A percentile compares a stretch with the other conserved stretches of the same genome.
phyloP scores from a whole-genome alignment of 805 yeast species.

The Suhomyces prunicola region DNA sequence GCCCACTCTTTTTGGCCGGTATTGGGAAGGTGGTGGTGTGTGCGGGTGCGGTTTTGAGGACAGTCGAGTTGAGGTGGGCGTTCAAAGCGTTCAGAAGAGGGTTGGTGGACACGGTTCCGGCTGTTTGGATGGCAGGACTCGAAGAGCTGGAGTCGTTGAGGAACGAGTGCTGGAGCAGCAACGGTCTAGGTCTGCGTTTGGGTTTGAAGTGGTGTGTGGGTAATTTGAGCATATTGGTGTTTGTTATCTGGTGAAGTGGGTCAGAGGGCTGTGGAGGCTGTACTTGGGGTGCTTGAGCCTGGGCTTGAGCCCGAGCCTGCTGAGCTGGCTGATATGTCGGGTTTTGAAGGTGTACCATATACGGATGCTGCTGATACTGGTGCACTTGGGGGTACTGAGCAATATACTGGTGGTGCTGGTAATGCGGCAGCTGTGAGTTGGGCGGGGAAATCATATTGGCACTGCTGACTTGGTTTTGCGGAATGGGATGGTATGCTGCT shows the following conservation, averaged over 20 bases:
- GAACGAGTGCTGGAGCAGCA: conserved; percentile 33
- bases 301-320: not conserved
- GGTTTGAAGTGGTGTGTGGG: conserved; percentile 32
- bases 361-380: conserved; percentile 13
- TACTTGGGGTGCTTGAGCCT: not conserved
- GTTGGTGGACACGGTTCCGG: conserved; percentile 1
- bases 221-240: conserved; percentile 12
- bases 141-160: conserved; percentile 14
- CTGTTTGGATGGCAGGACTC: conserved; percentile 3
- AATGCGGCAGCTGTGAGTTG: conserved; percentile 22
- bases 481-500: not conserved
- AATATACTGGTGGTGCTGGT: conserved; percentile 9
- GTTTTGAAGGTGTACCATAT: not conserved
- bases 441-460: conserved; percentile 23
- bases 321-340: not conserved
- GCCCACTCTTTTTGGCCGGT: conserved; percentile 4
- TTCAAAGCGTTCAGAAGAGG: not conserved
- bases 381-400: conserved; percentile 3
- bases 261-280: not conserved
- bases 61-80: not conserved
- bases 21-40: conserved; percentile 11
- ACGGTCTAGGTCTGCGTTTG: conserved; percentile 39
- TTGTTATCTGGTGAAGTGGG: not conserved
- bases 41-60: conserved; percentile 14
- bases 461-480: not conserved